Conservation (phyloP, 148 eudicot genomes). For the Tetragonia tetragonoides region DNA sequence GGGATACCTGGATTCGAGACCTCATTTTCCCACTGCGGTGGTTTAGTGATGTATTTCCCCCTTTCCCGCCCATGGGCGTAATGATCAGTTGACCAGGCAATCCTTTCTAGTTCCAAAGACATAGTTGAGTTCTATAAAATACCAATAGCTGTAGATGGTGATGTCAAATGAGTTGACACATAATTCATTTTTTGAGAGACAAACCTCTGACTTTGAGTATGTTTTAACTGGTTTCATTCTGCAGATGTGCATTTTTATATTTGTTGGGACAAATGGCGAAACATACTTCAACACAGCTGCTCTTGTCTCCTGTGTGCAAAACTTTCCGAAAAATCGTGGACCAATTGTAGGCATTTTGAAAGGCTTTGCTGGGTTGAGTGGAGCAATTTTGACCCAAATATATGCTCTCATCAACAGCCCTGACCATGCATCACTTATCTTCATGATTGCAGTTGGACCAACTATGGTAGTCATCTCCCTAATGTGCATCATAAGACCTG, state of each 20-base stretch:
- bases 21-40: no score
- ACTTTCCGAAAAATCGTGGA: constrained; percentile 86
- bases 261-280: constrained; percentile 86
- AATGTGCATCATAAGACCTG: constrained; percentile 84
- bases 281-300: constrained; percentile 89
- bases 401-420: constrained; percentile 61
- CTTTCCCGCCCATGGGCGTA: no score
- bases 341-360: constrained; percentile 91
- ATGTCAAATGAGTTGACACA: background rate
- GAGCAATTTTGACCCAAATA: constrained; percentile 81
- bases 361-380: constrained; percentile 91
- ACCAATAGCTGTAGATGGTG: no score
- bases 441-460: constrained; percentile 96
- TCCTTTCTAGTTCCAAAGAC: no score
- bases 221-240: constrained; percentile 6
- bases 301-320: constrained; percentile 90
- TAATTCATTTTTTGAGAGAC: background rate
- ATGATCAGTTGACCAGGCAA: no score
- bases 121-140: no score
- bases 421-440: constrained; percentile 82
- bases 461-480: constrained; percentile 71
- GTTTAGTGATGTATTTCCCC: no score
- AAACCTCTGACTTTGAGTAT: background rate
- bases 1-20: no score
- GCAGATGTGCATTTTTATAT: constrained; percentile 91